Evolutionary conservation across 768 basidiomycete species (phyloP).

Genomic region (Lactarius tabidus): DNA sequence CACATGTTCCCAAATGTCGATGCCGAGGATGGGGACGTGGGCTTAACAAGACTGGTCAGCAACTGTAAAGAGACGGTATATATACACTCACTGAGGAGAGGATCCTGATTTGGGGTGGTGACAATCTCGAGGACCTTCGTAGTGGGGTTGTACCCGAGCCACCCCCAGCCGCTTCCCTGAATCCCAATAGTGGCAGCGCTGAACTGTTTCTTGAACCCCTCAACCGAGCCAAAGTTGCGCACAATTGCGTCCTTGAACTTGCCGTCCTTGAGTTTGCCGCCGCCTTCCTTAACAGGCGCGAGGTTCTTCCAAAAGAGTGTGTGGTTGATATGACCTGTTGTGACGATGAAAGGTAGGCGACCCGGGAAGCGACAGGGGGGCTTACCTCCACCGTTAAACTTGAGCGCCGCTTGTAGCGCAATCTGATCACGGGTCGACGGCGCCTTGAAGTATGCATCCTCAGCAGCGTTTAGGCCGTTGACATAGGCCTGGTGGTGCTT

Average conservation of each 20-base stretch:
- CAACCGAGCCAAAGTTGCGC: slow-evolving; percentile 82
- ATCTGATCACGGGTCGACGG: slow-evolving; percentile 70
- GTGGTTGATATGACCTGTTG: slow-evolving; percentile 85
- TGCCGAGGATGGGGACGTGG: slow-evolving; percentile 87
- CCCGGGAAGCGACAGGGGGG: slow-evolving; percentile 19
- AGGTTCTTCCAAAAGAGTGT: slow-evolving; percentile 98
- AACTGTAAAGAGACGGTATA: not conserved
- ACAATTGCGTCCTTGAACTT: slow-evolving; percentile 72
- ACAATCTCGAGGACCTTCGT: slow-evolving; percentile 81
- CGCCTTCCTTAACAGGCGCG: slow-evolving; percentile 61
- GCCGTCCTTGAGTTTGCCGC: slow-evolving; percentile 62
- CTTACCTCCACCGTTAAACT: slow-evolving; percentile 94
- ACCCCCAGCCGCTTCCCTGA: slow-evolving; percentile 98
- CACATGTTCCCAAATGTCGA: slow-evolving; percentile 95
- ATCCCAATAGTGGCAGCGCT: slow-evolving; percentile 87
- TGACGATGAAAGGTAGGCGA: not conserved
- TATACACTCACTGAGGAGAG: slow-evolving; percentile 54
- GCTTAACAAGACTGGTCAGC: slow-evolving; percentile 39
- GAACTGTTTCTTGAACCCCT: slow-evolving; percentile 78
- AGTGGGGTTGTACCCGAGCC: slow-evolving; percentile 75
- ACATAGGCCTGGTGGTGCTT: slow-evolving; percentile 95
- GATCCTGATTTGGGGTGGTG: slow-evolving; percentile 96
- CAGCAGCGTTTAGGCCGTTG: slow-evolving; percentile 89
- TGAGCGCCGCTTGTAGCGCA: slow-evolving; percentile 83
- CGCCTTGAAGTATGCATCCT: slow-evolving; percentile 70